Evolutionary conservation across 208 protist species (phyloP).

Genomic region (Trypanosoma platydactyli): DNA sequence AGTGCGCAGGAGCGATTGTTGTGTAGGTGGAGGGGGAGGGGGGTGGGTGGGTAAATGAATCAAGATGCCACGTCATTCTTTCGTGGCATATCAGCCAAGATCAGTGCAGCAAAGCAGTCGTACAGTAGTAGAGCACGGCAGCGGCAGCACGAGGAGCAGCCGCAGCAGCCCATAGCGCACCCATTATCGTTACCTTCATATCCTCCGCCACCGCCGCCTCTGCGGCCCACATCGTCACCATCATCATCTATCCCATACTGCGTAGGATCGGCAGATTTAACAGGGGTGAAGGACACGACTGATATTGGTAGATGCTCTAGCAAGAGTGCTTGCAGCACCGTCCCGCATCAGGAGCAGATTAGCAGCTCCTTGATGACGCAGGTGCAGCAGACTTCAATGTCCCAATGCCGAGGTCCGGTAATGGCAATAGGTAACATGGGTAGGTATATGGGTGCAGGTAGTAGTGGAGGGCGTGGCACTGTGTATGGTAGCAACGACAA

Average conservation of each 20-base stretch:
- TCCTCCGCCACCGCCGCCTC: not conserved
- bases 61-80: constrained; percentile 51
- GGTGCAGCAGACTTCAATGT: constrained; percentile 25
- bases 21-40: not conserved
- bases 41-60: constrained; percentile 18
- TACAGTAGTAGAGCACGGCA: not conserved
- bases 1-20: not conserved
- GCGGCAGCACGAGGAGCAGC: constrained; percentile 24
- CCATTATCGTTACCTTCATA: not conserved
- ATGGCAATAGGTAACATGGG: not conserved
- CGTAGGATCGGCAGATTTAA: not conserved
- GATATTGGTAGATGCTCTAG: not conserved
- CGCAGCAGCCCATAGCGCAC: constrained; percentile 28
- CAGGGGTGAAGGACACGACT: not conserved
- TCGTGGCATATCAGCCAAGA: constrained; percentile 45
- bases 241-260: not conserved
- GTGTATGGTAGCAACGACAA: constrained; percentile 2
- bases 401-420: not conserved
- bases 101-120: constrained; percentile 24
- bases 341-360: constrained; percentile 12
- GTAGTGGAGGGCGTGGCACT: not conserved
- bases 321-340: not conserved
- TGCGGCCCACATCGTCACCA: constrained; percentile 10
- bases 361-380: constrained; percentile 41
- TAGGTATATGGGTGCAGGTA: not conserved